Evolutionary conservation across 148 eudicot species (phyloP).

Genomic region (Fallopia convolvulus): DNA sequence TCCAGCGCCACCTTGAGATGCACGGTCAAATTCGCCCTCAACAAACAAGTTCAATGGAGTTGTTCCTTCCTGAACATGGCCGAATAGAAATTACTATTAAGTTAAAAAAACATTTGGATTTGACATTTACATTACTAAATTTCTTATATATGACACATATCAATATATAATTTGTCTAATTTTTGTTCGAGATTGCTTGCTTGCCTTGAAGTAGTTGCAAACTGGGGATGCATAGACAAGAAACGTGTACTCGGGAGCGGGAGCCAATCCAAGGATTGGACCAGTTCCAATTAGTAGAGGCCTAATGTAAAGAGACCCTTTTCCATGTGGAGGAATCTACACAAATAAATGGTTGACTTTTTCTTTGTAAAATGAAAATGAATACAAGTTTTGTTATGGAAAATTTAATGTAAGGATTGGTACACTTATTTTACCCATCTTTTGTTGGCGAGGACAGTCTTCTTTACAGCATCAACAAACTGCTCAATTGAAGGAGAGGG

Average conservation of each 20-base stretch:
- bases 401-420: too few relatives aligned
- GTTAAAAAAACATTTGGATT: not conserved
- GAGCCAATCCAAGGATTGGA: conserved; percentile 63
- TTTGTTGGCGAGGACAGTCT: conserved; percentile 55
- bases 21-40: conserved; percentile 73
- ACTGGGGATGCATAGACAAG: conserved; percentile 91
- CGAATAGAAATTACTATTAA: too few relatives aligned
- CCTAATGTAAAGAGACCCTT: conserved; percentile 84
- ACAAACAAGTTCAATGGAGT: conserved; percentile 68
- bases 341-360: not conserved
- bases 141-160: too few relatives aligned
- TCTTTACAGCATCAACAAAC: conserved; percentile 55
- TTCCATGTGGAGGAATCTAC: conserved; percentile 91
- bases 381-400: too few relatives aligned
- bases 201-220: conserved; percentile 81
- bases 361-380: too few relatives aligned
- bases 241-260: conserved; percentile 82
- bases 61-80: conserved; percentile 49
- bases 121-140: too few relatives aligned
- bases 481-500: conserved; percentile 50
- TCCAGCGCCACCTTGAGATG: conserved; percentile 87
- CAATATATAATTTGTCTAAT: too few relatives aligned
- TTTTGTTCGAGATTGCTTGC: not conserved
- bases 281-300: conserved; percentile 92
- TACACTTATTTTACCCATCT: conserved; percentile 40